Conservation (phyloP, 768 basidiomycete species). For the Punctularia strigosozonata region DNA sequence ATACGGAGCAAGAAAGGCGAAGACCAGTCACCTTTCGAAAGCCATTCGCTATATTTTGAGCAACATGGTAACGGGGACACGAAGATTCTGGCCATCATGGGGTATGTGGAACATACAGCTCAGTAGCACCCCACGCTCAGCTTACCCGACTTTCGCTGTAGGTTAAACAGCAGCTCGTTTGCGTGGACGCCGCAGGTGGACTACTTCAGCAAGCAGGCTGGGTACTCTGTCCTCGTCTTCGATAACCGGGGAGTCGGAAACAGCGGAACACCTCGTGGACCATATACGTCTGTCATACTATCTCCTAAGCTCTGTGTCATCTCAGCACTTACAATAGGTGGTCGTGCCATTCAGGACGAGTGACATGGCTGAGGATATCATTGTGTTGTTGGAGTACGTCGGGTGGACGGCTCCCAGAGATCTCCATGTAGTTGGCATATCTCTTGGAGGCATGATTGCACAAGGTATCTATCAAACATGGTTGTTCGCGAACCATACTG, state of each 20-base stretch:
- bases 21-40: constrained; percentile 36
- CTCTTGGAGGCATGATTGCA: constrained; percentile 78
- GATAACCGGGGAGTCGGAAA: constrained; percentile 82
- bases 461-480: constrained; percentile 34
- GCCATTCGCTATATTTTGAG: constrained; percentile 72
- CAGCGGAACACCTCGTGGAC: constrained; percentile 57
- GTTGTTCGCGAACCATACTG: constrained; percentile 1
- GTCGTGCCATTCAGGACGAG: constrained; percentile 34
- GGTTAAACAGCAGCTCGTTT: constrained; percentile 52
- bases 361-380: constrained; percentile 67
- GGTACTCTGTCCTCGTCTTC: constrained; percentile 60
- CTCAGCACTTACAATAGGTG: background rate
- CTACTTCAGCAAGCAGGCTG: constrained; percentile 41
- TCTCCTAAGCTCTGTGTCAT: constrained; percentile 1
- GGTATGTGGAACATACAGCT: constrained; percentile 20
- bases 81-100: constrained; percentile 73
- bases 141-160: constrained; percentile 14
- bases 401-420: constrained; percentile 55
- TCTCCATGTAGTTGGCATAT: constrained; percentile 63
- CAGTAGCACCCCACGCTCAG: background rate
- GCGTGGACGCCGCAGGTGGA: constrained; percentile 55
- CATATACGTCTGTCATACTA: constrained; percentile 55
- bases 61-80: constrained; percentile 56
- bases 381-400: constrained; percentile 55
- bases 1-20: constrained; percentile 36